Percentiles rank a stretch among this genome's conserved stretches.
phyloP scores from a whole-genome alignment of 345 rosid genomes.

The Sonneratia caseolaris region DNA sequence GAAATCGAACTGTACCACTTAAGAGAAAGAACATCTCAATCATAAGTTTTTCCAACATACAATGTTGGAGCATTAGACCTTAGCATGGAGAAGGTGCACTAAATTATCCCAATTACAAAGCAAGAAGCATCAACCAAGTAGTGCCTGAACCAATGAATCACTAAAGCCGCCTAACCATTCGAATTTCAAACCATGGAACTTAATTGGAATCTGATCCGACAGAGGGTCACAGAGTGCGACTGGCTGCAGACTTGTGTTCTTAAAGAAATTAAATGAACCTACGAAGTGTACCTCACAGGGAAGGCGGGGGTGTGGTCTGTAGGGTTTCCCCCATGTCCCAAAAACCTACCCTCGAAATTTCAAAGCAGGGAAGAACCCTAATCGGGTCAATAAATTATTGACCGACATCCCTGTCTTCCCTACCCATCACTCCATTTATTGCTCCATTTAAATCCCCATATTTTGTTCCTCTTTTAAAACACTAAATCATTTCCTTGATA shows the following conservation, averaged over 20 bases:
- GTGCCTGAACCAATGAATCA: not conserved
- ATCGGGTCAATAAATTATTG: not conserved
- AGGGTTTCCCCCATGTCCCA: not conserved
- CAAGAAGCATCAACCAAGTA: no score
- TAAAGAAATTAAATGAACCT: not conserved
- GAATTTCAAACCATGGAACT: not conserved
- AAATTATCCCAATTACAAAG: no score
- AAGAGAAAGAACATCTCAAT: no score
- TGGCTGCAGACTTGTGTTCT: not conserved
- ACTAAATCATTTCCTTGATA: constrained; percentile 1
- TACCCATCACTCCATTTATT: constrained; percentile 17
- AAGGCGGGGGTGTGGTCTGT: not conserved
- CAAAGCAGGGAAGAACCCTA: not conserved
- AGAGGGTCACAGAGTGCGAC: not conserved
- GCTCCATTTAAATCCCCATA: constrained; percentile 27
- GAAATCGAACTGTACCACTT: no score
- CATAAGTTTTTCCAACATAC: no score
- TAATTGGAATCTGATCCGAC: not conserved
- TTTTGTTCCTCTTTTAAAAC: constrained; percentile 4
- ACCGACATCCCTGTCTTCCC: constrained; percentile 25
- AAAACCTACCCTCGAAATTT: not conserved
- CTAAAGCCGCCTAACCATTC: not conserved
- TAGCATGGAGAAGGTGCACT: no score
- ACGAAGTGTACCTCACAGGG: not conserved
- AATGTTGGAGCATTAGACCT: no score